Conservation (phyloP, 257 asterid species). For the Marsdenia floribunda region DNA sequence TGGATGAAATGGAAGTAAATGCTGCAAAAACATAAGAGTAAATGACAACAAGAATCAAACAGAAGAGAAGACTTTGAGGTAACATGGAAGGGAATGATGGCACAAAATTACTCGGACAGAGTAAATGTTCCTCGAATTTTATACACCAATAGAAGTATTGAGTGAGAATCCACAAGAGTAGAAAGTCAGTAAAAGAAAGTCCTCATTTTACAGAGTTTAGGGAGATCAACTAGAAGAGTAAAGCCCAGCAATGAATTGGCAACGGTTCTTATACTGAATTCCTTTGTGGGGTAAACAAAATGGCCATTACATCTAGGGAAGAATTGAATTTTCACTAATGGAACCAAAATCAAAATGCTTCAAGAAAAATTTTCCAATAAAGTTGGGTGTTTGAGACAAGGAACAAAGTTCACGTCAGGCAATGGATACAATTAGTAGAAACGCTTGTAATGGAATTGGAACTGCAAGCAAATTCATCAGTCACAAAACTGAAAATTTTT, state of each 20-base stretch:
- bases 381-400: not conserved
- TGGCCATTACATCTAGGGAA: not conserved
- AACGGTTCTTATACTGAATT: not conserved
- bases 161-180: not conserved
- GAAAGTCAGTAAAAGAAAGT: not conserved
- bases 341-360: constrained; percentile 10
- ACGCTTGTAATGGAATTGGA: not conserved
- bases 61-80: not conserved
- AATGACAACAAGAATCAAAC: not conserved
- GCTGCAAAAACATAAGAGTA: not conserved
- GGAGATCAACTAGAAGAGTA: not conserved
- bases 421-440: not conserved
- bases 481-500: not conserved
- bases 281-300: not conserved
- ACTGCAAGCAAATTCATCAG: not conserved
- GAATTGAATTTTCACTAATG: not conserved
- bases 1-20: not conserved
- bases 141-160: not conserved
- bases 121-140: not conserved
- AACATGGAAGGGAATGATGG: not conserved
- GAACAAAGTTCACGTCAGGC: not conserved
- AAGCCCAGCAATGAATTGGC: constrained; percentile 9
- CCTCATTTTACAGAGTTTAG: not conserved
- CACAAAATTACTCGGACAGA: not conserved
- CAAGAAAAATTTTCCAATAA: not conserved